Base-by-base conservation (phyloP, 2,329 filamentous ascomycete species). In the Zelopaecilomyces penicillatus region DNA sequence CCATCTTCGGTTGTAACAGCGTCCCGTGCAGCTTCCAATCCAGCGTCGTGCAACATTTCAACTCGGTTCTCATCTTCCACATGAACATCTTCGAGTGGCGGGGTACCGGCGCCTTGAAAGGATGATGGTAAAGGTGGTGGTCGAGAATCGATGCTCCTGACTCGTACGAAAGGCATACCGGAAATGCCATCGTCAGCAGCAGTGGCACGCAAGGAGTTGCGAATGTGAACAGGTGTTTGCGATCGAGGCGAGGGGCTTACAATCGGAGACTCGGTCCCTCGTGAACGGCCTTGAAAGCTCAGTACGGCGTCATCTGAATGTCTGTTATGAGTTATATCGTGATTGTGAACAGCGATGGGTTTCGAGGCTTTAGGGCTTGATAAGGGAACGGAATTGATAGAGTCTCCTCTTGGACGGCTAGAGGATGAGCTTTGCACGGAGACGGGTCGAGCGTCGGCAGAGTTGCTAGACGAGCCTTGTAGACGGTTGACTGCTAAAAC, bases 161-260 rank as follows among this genome's bases (percentile, higher is more conserved):
- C 72, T 27, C 74, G 66, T 9, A 74, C 59, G 52, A 79, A 79
- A 0, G 75, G 75, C 48, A 62, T 74, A 26, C 75, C 74, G 5
- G 74, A 71, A 29, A 79, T 75, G 7, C 75, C 75, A 50, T 76
- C 73, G 42, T 73, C 67, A 5, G 58, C 47, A 6, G 52, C 36
- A 27, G 54, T 53, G 5, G 52, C 54, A 11, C 57, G 55, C n/a
- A 52, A 37, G 12, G 46, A 35, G 4, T 46, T 47, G 6, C 50
- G 48, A 31, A 51, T 58, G 3, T 53, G 54, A 10, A 55, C 38
- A 5, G 57, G 55, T 4, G 53, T 56, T 12, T 52, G 53, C 26
- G 50, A 43, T 37, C 52, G 52, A 36, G 54, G 46, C 2, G 52
- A 50, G n/a, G 50, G 52, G 37, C 42, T 50, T 7, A 43, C 50